Evolutionary conservation across 1,284 basidiomycete genomes (phyloP).

Genomic region (Apiotrichum sp.): DNA sequence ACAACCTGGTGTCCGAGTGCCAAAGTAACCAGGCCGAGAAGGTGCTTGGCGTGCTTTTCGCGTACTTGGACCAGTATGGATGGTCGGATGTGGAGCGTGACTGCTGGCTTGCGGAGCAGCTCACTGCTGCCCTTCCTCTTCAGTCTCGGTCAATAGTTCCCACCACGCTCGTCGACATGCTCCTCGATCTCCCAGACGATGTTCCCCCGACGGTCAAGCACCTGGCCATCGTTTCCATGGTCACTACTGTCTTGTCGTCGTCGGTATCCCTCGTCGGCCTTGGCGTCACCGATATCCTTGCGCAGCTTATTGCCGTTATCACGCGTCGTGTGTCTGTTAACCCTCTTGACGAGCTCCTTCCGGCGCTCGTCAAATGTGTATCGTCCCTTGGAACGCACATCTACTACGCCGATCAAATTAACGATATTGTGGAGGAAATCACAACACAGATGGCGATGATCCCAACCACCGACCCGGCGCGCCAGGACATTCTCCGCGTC

Average conservation of each 20-base stretch:
- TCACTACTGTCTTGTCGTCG: conserved; percentile 72
- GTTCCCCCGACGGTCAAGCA: conserved; percentile 56
- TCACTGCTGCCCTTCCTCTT: conserved; percentile 78
- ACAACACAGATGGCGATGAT: conserved; percentile 60
- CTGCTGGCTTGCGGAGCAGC: conserved; percentile 71
- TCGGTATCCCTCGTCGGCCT: conserved; percentile 79
- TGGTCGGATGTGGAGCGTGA: conserved; percentile 73
- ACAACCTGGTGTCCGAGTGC: conserved; percentile 67
- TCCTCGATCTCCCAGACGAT: conserved; percentile 64
- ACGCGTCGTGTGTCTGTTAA: conserved; percentile 64
- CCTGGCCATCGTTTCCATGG: conserved; percentile 68
- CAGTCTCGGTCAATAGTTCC: conserved; percentile 90
- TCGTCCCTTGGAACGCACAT: conserved; percentile 74
- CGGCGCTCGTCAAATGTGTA: conserved; percentile 69
- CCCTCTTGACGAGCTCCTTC: conserved; percentile 62
- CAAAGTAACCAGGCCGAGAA: conserved; percentile 64
- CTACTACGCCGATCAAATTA: conserved; percentile 94
- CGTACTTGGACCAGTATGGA: conserved; percentile 59
- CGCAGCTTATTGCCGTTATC: conserved; percentile 66
- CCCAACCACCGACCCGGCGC: conserved; percentile 49
- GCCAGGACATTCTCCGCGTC: conserved; percentile 62
- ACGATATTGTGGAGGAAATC: conserved; percentile 82
- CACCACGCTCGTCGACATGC: conserved; percentile 72
- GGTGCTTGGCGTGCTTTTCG: conserved; percentile 64
- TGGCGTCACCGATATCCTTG: conserved; percentile 81